Conservation (phyloP, 192 early-diverging fungal genomes). For the Spizellomyces sp. region DNA sequence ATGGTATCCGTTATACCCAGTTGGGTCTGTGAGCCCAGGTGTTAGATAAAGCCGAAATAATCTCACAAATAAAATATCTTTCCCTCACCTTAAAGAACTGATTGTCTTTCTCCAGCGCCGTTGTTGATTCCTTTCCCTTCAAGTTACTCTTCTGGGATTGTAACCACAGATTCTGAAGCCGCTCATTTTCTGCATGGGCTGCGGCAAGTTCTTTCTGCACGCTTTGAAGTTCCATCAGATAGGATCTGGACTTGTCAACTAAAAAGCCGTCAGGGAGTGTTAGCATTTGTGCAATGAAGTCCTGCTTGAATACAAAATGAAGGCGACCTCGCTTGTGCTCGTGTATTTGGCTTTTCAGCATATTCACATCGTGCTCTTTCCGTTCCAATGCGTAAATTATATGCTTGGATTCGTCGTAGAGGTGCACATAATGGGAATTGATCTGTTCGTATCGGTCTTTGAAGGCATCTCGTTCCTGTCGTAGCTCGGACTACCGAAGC, state of each 20-base stretch:
- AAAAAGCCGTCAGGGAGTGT: background rate
- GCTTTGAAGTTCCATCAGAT: conserved; percentile 35
- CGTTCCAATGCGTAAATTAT: conserved; percentile 43
- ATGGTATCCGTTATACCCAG: conserved; percentile 52
- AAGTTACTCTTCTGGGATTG: conserved; percentile 45
- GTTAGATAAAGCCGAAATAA: background rate
- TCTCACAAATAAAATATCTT: background rate
- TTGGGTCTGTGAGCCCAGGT: conserved; percentile 34
- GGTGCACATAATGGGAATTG: conserved; percentile 40
- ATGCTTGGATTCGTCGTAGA: conserved; percentile 42
- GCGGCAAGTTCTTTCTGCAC: conserved; percentile 43
- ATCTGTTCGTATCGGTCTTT: conserved; percentile 29
- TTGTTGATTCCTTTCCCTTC: conserved; percentile 33
- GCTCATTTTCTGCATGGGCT: conserved; percentile 42
- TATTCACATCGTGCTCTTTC: conserved; percentile 57
- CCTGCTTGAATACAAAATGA: background rate
- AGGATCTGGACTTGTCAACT: conserved; percentile 40
- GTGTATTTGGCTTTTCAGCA: conserved; percentile 40
- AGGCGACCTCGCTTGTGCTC: conserved; percentile 33
- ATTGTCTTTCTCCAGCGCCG: conserved; percentile 37
- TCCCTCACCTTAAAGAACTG: conserved; percentile 23
- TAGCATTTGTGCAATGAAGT: background rate
- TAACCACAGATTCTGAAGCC: conserved; percentile 54
- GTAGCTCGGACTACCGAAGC: conserved; percentile 10
- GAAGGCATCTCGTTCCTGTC: conserved; percentile 23